phyloP scores from a whole-genome alignment of 176 grass and related monocot species.

The Aegilops sharonensis region DNA sequence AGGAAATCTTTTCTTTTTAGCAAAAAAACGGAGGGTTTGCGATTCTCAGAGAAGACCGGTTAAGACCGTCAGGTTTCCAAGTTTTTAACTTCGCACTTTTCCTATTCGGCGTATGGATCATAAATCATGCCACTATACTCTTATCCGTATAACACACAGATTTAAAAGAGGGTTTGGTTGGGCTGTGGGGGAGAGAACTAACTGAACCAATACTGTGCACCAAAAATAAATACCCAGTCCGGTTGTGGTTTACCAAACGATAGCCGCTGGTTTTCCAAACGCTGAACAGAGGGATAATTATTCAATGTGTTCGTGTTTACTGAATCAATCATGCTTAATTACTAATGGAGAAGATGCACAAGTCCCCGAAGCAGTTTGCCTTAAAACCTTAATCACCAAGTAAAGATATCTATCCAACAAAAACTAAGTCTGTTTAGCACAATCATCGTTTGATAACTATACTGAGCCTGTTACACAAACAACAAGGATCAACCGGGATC shows the following conservation, averaged over 20 bases:
- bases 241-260: not conserved
- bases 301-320: not conserved
- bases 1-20: not conserved
- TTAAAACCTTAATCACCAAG: not conserved
- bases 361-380: not conserved
- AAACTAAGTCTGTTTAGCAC: not conserved
- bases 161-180: not conserved
- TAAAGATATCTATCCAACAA: not conserved
- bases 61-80: not conserved
- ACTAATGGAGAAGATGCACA: not conserved
- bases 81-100: not conserved
- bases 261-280: not conserved
- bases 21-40: not conserved
- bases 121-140: not conserved
- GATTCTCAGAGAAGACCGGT: not conserved
- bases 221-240: not conserved
- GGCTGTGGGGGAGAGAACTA: not conserved
- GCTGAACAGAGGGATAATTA: not conserved
- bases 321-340: slow-evolving; percentile 10
- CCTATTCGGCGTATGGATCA: not conserved
- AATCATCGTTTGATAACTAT: not conserved
- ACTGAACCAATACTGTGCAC: not conserved
- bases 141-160: not conserved
- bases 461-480: not conserved
- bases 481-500: not conserved